A percentile compares a stretch with the other conserved stretches of the same genome.
These are phyloP conservation scores for Viridothelium virens DNA, from an alignment of 495 filamentous ascomycete species.

Conservation along the genomic window DNA sequence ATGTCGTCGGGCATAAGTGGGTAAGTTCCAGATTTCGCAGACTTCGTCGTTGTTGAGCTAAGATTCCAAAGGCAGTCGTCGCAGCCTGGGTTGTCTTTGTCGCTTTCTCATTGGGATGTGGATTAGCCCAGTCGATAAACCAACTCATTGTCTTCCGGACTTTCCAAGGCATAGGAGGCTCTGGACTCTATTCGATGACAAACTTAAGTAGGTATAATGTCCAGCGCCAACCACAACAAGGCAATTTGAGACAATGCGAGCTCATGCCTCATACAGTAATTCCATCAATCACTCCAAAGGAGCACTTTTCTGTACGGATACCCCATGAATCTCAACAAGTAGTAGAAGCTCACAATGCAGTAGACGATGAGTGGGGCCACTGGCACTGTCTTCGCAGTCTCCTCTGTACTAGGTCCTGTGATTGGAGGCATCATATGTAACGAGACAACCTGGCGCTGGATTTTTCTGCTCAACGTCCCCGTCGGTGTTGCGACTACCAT, in stretches of 20 bases:
- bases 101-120: constrained; percentile 17
- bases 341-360: neutral
- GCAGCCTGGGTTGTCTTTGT: constrained; percentile 13
- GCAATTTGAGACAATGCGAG: neutral
- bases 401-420: constrained; percentile 15
- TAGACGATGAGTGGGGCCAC: constrained; percentile 10
- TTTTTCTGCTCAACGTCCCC: constrained; percentile 15
- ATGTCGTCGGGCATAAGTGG: constrained; percentile 15
- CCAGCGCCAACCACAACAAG: neutral
- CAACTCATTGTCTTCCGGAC: constrained; percentile 17
- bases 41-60: neutral
- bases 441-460: constrained; percentile 15
- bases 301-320: constrained; percentile 5
- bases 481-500: constrained; percentile 7
- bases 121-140: constrained; percentile 14
- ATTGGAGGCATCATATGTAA: constrained; percentile 14
- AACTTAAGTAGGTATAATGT: constrained; percentile 8
- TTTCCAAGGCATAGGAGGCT: constrained; percentile 16
- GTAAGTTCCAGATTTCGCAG: neutral
- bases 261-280: constrained; percentile 2
- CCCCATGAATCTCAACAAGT: neutral
- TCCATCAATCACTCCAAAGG: constrained; percentile 10
- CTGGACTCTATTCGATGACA: constrained; percentile 17
- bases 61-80: constrained; percentile 8
- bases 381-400: constrained; percentile 12